Conservation (phyloP, 164 flowering plant species). For the Hamamelis virginiana region DNA sequence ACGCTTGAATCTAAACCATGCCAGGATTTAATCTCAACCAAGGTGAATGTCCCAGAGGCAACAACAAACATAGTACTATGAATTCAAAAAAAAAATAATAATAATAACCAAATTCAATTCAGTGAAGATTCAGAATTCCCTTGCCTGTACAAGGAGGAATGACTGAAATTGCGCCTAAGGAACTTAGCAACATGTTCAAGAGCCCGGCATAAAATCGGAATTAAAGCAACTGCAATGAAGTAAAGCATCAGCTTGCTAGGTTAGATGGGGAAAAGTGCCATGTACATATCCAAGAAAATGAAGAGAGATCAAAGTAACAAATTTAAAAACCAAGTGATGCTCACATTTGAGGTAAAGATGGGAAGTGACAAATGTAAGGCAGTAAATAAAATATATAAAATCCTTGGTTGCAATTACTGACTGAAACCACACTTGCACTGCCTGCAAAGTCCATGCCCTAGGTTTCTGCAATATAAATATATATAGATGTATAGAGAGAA, state of each 20-base stretch:
- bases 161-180: slow-evolving; percentile 77
- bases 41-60: neutral
- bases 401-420: slow-evolving; percentile 85
- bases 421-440: slow-evolving; percentile 86
- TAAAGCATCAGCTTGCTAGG: slow-evolving; percentile 14
- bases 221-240: slow-evolving; percentile 77
- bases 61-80: neutral
- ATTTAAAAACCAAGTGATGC: slow-evolving; percentile 18
- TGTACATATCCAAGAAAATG: neutral
- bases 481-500: neutral
- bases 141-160: slow-evolving; percentile 84
- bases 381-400: slow-evolving; percentile 87
- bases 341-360: slow-evolving; percentile 75
- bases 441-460: slow-evolving; percentile 92
- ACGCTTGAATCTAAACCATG: too few relatives aligned
- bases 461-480: slow-evolving; percentile 67
- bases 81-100: slow-evolving; percentile 2
- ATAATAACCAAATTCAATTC: neutral
- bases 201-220: slow-evolving; percentile 81
- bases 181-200: slow-evolving; percentile 86
- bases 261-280: neutral
- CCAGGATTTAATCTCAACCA: too few relatives aligned
- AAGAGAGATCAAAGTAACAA: neutral
- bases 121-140: neutral
- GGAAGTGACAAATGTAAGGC: slow-evolving; percentile 79